These are phyloP conservation scores for Thraustochytrium sp. DNA, from an alignment of 352 stramenopile genomes.

Conservation along the genomic window DNA sequence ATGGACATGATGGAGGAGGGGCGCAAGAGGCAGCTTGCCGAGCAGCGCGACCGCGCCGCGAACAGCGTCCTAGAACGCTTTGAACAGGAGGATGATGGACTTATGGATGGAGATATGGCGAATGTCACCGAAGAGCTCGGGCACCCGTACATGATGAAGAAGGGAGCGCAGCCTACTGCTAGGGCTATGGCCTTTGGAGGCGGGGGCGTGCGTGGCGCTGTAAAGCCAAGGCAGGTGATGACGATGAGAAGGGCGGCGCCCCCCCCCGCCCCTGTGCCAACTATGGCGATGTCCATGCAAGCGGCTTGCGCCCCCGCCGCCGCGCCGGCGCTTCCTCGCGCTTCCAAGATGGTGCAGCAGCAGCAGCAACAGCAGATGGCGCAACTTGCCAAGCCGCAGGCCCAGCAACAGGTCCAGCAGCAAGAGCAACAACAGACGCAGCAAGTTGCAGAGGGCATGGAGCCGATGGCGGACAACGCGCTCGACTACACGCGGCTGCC, in stretches of 20 bases:
- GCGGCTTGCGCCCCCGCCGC: background rate
- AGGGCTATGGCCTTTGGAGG: too few relatives aligned
- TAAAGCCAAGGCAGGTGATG: too few relatives aligned
- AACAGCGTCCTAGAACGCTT: background rate
- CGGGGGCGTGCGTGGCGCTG: too few relatives aligned
- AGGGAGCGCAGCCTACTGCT: too few relatives aligned
- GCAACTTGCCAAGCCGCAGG: background rate
- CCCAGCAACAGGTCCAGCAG: too few relatives aligned
- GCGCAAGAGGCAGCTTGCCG: background rate
- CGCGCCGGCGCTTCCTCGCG: background rate
- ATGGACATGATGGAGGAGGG: constrained; percentile 61
- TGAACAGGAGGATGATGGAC: background rate
- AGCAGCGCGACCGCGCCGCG: background rate
- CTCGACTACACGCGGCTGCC: constrained; percentile 61
- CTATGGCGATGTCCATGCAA: background rate
- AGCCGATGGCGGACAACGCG: background rate
- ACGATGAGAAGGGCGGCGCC: too few relatives aligned
- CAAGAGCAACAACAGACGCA: background rate
- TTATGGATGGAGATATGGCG: background rate
- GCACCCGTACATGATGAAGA: too few relatives aligned
- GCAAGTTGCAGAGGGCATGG: background rate
- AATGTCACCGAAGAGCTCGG: background rate
- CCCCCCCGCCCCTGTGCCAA: too few relatives aligned
- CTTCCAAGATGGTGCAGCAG: background rate
- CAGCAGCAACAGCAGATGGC: background rate